Conservation (phyloP, 2,329 filamentous ascomycete species). For the Parastagonospora avenae region DNA sequence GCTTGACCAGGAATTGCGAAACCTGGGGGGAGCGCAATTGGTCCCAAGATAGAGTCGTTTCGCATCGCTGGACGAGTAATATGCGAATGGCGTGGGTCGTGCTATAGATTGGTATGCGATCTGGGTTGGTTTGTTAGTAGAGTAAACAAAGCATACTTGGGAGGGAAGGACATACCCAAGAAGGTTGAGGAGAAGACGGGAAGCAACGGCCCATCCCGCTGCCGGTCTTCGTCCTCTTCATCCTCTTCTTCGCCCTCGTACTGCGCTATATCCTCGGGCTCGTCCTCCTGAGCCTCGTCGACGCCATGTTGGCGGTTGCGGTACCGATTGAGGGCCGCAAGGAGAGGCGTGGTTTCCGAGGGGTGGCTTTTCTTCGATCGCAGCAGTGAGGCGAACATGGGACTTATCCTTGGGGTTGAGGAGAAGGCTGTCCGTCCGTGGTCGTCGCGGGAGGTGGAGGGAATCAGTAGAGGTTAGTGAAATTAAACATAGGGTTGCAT, state of each 20-base stretch:
- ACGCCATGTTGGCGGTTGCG: slow-evolving; percentile 33
- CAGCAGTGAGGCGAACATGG: slow-evolving; percentile 48
- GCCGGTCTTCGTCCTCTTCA: slow-evolving; percentile 34
- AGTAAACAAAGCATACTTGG: slow-evolving; percentile 19
- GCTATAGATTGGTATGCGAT: slow-evolving; percentile 85
- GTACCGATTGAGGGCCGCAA: slow-evolving; percentile 37
- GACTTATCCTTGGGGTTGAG: slow-evolving; percentile 16
- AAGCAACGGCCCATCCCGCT: slow-evolving; percentile 43
- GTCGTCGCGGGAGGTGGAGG: slow-evolving; percentile 5
- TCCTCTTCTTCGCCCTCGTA: slow-evolving; percentile 40
- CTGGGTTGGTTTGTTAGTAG: slow-evolving; percentile 54
- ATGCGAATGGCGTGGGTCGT: slow-evolving; percentile 89
- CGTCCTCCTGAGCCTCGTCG: slow-evolving; percentile 23
- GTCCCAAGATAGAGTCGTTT: slow-evolving; percentile 93
- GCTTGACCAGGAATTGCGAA: slow-evolving; percentile 93
- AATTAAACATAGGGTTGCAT: slow-evolving; percentile 11
- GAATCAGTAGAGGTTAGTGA: slow-evolving; percentile 1
- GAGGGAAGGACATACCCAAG: slow-evolving; percentile 34
- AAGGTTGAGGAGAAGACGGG: slow-evolving; percentile 48
- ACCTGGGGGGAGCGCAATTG: slow-evolving; percentile 95
- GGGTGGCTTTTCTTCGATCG: slow-evolving; percentile 34
- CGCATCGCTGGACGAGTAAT: slow-evolving; percentile 81
- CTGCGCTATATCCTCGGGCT: slow-evolving; percentile 22
- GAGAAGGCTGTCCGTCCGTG: slow-evolving; percentile 7
- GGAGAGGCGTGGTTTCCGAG: slow-evolving; percentile 44